Base-by-base conservation (phyloP, 257 asterid genomes). In the Catharanthus roseus region DNA sequence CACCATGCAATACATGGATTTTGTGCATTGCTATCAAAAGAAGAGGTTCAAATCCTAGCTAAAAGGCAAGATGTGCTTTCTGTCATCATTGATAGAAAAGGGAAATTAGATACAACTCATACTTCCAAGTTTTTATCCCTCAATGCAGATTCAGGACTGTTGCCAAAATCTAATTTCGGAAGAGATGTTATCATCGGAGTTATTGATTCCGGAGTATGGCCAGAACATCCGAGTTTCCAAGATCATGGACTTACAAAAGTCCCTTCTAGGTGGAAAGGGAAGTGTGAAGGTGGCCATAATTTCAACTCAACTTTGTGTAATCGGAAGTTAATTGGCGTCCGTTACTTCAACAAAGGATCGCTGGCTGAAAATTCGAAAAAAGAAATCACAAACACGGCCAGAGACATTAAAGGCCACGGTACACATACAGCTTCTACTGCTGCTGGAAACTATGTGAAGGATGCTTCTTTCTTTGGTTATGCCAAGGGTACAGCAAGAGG, bases 191-290 rank as follows among this genome's bases (percentile, higher is more conserved):
- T 85, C 8, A 45, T 85, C 1, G 88, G 89, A 0, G 80, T 75
- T 2, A 78, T 86, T 26, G 91, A 86, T 73, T 72, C 87, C 3
- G 87, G 87, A 0, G 82, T 86, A 10, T 84, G 87, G 86, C 87
- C 89, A 0, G 92, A 85, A 49, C 79, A 88, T 41, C 70, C 15
- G 0, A 85, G 89, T 72, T 87, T 56, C 51, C 23, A 3, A 0
- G 92, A 87, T 33, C 83, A 77, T 10, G 92, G 89, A 11, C 77
- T 87, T 85, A 29, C 83, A 0, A 44, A 36, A 23, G 36, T 70
- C 50, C 82, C 82, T 0, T 24, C 60, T 39, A 74, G 26, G 49
- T 79, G 82, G 79, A 79, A 58, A 21, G 79, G 82, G n/a, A 74
- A 33, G 3, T 74, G 82, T 50, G 72, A 78, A 45, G 68, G 23